Evolutionary conservation across 768 basidiomycete species (phyloP).

Genomic region (Boletus barrowsii): DNA sequence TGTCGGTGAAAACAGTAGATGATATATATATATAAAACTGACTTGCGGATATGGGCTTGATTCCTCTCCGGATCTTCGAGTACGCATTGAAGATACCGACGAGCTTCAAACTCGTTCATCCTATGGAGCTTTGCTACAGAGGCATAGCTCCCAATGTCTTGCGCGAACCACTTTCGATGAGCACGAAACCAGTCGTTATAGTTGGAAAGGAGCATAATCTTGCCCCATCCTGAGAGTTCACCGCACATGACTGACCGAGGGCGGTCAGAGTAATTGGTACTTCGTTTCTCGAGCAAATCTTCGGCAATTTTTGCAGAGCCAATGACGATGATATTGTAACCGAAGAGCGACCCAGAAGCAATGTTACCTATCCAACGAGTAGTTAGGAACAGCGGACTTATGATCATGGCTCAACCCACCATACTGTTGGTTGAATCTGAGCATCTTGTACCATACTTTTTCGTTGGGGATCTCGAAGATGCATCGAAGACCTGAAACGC

Average conservation of each 20-base stretch:
- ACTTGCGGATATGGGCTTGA: slow-evolving; percentile 3
- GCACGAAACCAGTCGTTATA: slow-evolving; percentile 12
- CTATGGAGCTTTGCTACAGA: background rate
- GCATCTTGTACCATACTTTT: slow-evolving; percentile 11
- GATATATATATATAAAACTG: background rate
- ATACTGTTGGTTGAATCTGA: slow-evolving; percentile 10
- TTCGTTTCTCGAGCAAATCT: slow-evolving; percentile 47
- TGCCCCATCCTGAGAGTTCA: slow-evolving; percentile 21
- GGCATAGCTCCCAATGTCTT: slow-evolving; percentile 3
- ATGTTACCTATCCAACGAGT: slow-evolving; percentile 12
- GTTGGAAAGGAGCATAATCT: slow-evolving; percentile 16
- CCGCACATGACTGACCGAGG: slow-evolving; percentile 20
- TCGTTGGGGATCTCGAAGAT: slow-evolving; percentile 10
- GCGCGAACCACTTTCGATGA: slow-evolving; percentile 19
- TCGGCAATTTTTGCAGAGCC: slow-evolving; percentile 40
- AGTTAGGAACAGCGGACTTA: background rate
- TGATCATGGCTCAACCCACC: slow-evolving; percentile 2
- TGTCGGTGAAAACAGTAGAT: background rate
- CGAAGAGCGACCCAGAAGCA: slow-evolving; percentile 10
- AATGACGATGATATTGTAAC: slow-evolving; percentile 40
- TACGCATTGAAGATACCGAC: background rate
- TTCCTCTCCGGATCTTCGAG: background rate
- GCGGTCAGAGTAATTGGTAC: slow-evolving; percentile 38
- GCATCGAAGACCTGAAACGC: slow-evolving; percentile 9
- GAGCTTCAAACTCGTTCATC: slow-evolving; percentile 1